Evolutionary conservation across 805 yeast genomes (phyloP).

Genomic region (Naumovozyma baii): DNA sequence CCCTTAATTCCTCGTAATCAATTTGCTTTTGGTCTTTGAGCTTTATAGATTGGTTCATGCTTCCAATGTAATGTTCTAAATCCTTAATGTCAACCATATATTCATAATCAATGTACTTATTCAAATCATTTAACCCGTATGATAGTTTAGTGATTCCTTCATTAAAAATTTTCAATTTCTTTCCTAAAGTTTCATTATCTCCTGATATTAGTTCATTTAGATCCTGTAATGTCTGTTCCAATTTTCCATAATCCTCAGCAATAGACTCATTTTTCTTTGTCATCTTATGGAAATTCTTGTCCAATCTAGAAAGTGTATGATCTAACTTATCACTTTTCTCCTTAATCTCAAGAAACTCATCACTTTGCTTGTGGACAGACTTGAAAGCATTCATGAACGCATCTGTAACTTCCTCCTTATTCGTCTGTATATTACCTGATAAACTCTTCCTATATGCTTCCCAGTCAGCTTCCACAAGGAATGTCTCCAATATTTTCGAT

Average conservation of each 20-base stretch:
- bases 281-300: conserved; percentile 64
- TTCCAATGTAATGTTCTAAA: conserved; percentile 67
- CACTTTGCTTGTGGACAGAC: conserved; percentile 53
- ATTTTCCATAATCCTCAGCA: conserved; percentile 60
- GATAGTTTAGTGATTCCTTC: conserved; percentile 39
- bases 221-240: conserved; percentile 60
- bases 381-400: conserved; percentile 90
- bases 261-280: conserved; percentile 65
- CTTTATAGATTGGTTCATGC: conserved; percentile 60
- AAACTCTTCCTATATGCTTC: conserved; percentile 25
- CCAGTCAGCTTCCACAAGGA: conserved; percentile 27
- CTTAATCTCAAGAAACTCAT: conserved; percentile 73
- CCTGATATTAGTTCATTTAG: conserved; percentile 50
- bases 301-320: conserved; percentile 71
- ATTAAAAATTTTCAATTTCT: conserved; percentile 37
- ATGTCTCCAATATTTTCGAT: conserved; percentile 44
- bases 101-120: conserved; percentile 57
- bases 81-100: conserved; percentile 78
- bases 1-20: conserved; percentile 79
- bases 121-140: conserved; percentile 35
- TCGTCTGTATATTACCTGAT: conserved; percentile 17
- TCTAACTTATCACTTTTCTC: conserved; percentile 77
- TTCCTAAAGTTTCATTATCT: conserved; percentile 16
- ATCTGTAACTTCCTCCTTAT: conserved; percentile 71
- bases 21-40: conserved; percentile 84